A percentile compares a stretch with the other conserved stretches of the same genome.
Conservation (phyloP, 2,329 filamentous ascomycete genomes). For the Apiospora marii region DNA sequence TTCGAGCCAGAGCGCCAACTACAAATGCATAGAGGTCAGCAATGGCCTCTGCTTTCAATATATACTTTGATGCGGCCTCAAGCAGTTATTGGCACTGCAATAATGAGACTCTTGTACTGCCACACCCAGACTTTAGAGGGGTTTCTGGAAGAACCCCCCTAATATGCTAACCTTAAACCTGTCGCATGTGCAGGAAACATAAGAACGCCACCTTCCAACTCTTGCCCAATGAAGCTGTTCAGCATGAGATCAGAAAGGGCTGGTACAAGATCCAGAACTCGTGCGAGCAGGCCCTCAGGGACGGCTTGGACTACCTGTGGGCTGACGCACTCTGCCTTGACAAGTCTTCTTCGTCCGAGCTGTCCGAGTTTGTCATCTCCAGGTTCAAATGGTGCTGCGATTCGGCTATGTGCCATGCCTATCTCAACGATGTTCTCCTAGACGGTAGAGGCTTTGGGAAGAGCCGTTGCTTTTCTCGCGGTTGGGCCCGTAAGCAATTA, state of each 20-base stretch:
- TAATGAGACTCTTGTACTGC: not conserved
- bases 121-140: not conserved
- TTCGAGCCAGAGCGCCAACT: not conserved
- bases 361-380: slow-evolving; percentile 21
- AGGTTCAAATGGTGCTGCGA: slow-evolving; percentile 18
- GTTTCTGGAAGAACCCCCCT: not conserved
- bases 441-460: not conserved
- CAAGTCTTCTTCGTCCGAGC: slow-evolving; percentile 13
- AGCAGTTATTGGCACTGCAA: not conserved
- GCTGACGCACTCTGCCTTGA: slow-evolving; percentile 20
- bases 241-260: not conserved
- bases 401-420: not conserved
- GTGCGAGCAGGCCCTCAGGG: slow-evolving; percentile 3
- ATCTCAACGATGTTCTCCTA: not conserved
- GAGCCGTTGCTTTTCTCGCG: slow-evolving; percentile 15
- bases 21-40: not conserved
- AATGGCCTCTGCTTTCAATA: no score
- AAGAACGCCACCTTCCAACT: not conserved
- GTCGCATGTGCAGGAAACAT: slow-evolving; percentile 4
- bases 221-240: not conserved
- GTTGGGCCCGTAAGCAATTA: not conserved
- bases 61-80: not conserved
- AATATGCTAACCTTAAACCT: slow-evolving; percentile 20
- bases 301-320: slow-evolving; percentile 14
- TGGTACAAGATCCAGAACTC: not conserved